A percentile compares a stretch with the other conserved stretches of the same genome.
phyloP scores from a whole-genome alignment of 2,329 filamentous ascomycete genomes.

The Thelonectria blattea region DNA sequence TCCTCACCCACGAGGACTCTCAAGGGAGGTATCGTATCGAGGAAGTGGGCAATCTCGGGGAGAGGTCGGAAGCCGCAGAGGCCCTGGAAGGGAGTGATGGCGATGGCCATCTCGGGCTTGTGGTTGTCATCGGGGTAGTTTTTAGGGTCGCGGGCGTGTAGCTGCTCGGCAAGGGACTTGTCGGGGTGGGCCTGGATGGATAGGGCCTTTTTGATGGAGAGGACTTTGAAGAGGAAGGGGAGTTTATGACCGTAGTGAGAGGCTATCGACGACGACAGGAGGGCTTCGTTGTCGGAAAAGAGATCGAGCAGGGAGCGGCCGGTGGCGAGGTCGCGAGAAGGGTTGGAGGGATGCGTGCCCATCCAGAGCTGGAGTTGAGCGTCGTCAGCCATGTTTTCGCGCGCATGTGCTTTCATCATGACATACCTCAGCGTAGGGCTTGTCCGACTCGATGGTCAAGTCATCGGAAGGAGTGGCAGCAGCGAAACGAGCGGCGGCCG shows the following conservation, averaged over 20 bases:
- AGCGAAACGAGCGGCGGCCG: conserved; percentile 88
- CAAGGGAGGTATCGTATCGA: conserved; percentile 63
- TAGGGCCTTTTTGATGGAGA: conserved; percentile 93
- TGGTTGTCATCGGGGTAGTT: conserved; percentile 99
- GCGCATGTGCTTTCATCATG: neutral
- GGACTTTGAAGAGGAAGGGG: conserved; percentile 96
- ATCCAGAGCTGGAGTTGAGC: conserved; percentile 80
- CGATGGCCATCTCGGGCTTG: conserved; percentile 99
- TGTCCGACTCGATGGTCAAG: conserved; percentile 81
- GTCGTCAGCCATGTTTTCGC: neutral
- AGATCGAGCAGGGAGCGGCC: conserved; percentile 87
- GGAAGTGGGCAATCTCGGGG: conserved; percentile 84
- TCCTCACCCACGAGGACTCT: conserved; percentile 71
- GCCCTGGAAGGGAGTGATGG: conserved; percentile 93
- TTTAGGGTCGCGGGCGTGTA: conserved; percentile 84
- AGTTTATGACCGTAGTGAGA: conserved; percentile 81
- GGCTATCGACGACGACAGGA: conserved; percentile 76
- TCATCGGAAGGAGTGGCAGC: conserved; percentile 78
- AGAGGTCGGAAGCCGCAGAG: conserved; percentile 94
- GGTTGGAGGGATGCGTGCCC: conserved; percentile 96
- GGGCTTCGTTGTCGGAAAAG: conserved; percentile 82
- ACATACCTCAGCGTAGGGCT: conserved; percentile 85
- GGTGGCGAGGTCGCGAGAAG: conserved; percentile 86
- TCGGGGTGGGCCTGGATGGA: conserved; percentile 98
- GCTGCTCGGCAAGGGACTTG: conserved; percentile 85